Base-by-base conservation (phyloP, 192 early-diverging fungal genomes). In the Chytriomyces sp. region DNA sequence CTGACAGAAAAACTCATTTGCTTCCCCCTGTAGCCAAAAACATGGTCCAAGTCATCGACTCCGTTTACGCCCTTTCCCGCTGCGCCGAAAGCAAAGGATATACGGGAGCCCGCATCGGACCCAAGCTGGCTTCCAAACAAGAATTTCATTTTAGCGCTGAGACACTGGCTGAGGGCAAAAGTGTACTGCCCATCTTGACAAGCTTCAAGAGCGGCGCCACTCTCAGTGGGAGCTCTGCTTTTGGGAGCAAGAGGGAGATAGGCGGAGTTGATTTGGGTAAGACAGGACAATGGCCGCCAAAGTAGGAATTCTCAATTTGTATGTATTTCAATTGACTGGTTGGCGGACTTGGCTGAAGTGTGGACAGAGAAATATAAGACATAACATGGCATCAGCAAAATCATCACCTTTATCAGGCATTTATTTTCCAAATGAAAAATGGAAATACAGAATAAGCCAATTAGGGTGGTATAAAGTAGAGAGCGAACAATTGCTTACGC, bases 61-160 rank as follows among this genome's bases (percentile, higher is more conserved):
- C 85, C 30, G 82, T 94, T 30, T 94, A 87, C 56, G 84, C 92
- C 6, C 75, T 94, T 2, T 90, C 89, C 10, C 80, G 92, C 5
- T 82, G 89, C 61, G 92, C 91, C 14, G 78, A 70, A 75, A 83
- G 87, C 54, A 67, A 79, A 10, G 92, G 92, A 34, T 77, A 74
- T 38, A 72, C 70, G 17, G 73, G 75, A 32, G 68, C 37, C 22
- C 44, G 74, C 28, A 80, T 93, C 52, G 92, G 92, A 3, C 92
- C 92, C 10, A 91, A 91, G 75, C 78, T 92, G 37, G 87, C 90
- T 3, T 90, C 91, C 25, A 88, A 88, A 70, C 26, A 72, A 74
- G 84, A 88, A 59, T 80, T 87, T 2, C 55, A 80, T 32, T 93
- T 91, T 64, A 79, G 85, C 33, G 88, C 85, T 25, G 90, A 91